Conservation (phyloP, 305 asterid genomes). For the Vinca major region DNA sequence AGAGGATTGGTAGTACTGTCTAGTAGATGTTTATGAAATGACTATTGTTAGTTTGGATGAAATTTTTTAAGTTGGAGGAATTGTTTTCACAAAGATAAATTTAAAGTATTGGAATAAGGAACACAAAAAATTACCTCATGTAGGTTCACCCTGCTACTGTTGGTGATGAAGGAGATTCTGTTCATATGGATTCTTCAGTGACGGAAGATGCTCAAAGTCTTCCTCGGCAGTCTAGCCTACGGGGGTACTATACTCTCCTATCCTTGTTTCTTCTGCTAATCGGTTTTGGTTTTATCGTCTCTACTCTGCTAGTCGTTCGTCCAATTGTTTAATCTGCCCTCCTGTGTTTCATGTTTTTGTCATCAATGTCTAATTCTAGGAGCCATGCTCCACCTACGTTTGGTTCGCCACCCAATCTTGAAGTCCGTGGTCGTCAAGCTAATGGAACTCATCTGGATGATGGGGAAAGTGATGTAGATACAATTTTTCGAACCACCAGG, state of each 20-base stretch:
- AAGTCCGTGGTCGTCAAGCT: slow-evolving; percentile 30
- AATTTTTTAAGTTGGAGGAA: background rate
- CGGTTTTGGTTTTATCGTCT: background rate
- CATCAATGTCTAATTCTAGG: slow-evolving; percentile 17
- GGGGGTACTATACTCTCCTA: slow-evolving; percentile 18
- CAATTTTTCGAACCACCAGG: slow-evolving; percentile 29
- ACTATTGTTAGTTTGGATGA: background rate
- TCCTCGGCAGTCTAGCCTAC: slow-evolving; percentile 15
- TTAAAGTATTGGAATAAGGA: background rate
- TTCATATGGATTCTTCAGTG: slow-evolving; percentile 18
- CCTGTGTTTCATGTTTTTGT: background rate
- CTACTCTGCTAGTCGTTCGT: background rate
- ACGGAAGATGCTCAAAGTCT: slow-evolving; percentile 33
- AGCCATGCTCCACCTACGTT: slow-evolving; percentile 44
- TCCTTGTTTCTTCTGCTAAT: slow-evolving; percentile 1
- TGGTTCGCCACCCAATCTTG: slow-evolving; percentile 43
- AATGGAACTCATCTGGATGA: slow-evolving; percentile 18
- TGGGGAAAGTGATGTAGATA: slow-evolving; percentile 24
- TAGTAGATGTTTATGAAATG: background rate
- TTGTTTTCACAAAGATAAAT: background rate
- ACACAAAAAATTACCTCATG: slow-evolving; percentile 5
- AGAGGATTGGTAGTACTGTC: background rate
- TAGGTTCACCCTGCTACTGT: slow-evolving; percentile 30
- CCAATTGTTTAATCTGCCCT: background rate
- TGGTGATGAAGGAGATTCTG: slow-evolving; percentile 28